phyloP scores from a whole-genome alignment of 768 basidiomycete species.

The Hypholoma sublateritium region DNA sequence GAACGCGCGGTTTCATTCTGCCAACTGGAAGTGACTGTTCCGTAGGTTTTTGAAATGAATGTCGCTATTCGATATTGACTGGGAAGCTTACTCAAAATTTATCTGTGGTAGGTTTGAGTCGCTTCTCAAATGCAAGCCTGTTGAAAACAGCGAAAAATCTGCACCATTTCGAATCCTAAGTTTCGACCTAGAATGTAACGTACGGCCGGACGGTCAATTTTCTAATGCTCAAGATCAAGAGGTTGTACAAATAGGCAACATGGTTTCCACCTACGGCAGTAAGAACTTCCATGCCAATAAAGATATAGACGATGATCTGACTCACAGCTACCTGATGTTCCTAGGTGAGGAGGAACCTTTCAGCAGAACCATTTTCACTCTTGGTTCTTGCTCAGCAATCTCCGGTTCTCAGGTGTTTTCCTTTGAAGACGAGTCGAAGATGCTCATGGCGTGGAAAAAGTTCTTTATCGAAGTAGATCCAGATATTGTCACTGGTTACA shows the following conservation, averaged over 20 bases:
- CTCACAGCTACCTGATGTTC: neutral
- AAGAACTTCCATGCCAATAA: neutral
- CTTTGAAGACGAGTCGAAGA: slow-evolving; percentile 66
- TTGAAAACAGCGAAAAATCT: slow-evolving; percentile 80
- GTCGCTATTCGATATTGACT: neutral
- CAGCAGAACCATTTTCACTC: slow-evolving; percentile 89
- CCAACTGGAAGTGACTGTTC: slow-evolving; percentile 79
- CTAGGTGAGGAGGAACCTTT: slow-evolving; percentile 85
- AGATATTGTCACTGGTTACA: slow-evolving; percentile 94
- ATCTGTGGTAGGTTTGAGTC: slow-evolving; percentile 58
- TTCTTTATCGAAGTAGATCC: slow-evolving; percentile 89
- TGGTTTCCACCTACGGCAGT: slow-evolving; percentile 89
- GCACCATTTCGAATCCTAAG: slow-evolving; percentile 89
- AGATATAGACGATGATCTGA: neutral
- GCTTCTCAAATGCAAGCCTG: slow-evolving; percentile 73
- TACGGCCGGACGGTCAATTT: slow-evolving; percentile 67
- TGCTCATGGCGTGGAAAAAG: slow-evolving; percentile 79
- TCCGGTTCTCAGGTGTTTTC: slow-evolving; percentile 88
- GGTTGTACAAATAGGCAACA: slow-evolving; percentile 95
- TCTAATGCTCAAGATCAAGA: slow-evolving; percentile 82
- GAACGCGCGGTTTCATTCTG: slow-evolving; percentile 68
- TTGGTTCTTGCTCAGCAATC: slow-evolving; percentile 87
- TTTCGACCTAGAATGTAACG: slow-evolving; percentile 97
- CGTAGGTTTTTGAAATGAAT: slow-evolving; percentile 38
- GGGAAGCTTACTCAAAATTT: neutral